Evolutionary conservation across 2,329 filamentous ascomycete species (phyloP), one percentile per base, ranked within the genome.

Genomic region (Sphaceloma murrayae): DNA sequence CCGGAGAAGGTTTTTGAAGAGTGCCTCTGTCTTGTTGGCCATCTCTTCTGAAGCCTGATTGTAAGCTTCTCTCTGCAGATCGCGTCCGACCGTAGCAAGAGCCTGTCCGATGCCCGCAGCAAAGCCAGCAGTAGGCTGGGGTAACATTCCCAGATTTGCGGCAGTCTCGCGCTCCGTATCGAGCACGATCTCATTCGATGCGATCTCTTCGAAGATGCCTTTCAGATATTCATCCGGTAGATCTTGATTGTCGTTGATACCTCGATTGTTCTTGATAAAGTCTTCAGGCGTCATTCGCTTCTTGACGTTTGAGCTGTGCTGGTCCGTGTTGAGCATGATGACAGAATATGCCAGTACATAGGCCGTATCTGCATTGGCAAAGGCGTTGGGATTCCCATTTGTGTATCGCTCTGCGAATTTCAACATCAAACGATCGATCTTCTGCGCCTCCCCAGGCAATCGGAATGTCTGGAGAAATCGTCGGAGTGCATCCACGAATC

Each of bases 371-470:
- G 91, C 93, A 57, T 96, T 98, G 26, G 91, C 91, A 62, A 94
- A 98, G 1, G 91, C 89, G 58, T 94, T 94, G 0, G 91, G 91
- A 54, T 98, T 98, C 21, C 88, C 88, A 48, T 81, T 82, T 42
- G 94, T 84, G 61, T 98, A 98, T 48, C 89, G 80, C 62, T 96
- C 89, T 7, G 91, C 91, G 65, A 96, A 98, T 62, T 98, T 98
- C 53, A 98, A 69, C 91, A 98, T 96, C 65, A 96, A 94, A 36
- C 91, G 85, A 77, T 98, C 91, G 53, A 98, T 98, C 68, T 98
- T 98, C 60, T 98, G 91, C 0, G 88, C 88, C 64, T 98, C 91
- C 49, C 91, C 91, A 0, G 91, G 91, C 10, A 98, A 69, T 50
- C 91, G 82, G 69, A 98, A 98, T 19, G 86, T 84, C 61, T 98